These are phyloP conservation scores for Triadica sebifera DNA, from an alignment of 345 rosid genomes.

Conservation along the genomic window DNA sequence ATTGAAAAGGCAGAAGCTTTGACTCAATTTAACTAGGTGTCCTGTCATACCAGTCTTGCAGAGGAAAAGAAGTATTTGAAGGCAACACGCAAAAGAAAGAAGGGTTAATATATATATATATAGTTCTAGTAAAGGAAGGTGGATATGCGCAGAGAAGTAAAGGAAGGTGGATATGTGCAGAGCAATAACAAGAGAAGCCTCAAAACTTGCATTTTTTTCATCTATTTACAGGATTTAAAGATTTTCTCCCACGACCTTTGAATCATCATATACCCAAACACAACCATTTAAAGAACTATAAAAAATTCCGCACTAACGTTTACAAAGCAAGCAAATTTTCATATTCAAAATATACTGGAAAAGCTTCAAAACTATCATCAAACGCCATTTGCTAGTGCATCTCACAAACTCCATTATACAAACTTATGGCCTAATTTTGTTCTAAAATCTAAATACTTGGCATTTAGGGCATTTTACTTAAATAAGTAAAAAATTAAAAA, in stretches of 20 bases:
- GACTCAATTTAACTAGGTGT: slow-evolving; percentile 72
- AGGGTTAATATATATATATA: background rate
- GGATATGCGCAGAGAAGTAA: too few relatives aligned
- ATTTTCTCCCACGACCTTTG: background rate
- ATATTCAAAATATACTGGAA: background rate
- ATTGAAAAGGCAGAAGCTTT: slow-evolving; percentile 93
- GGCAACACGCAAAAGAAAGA: background rate
- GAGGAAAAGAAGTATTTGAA: slow-evolving; percentile 3
- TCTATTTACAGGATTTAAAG: background rate
- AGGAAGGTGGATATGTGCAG: background rate
- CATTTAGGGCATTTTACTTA: too few relatives aligned
- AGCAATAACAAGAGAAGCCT: background rate
- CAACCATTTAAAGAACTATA: background rate
- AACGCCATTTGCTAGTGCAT: background rate
- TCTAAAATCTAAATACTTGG: slow-evolving; percentile 7
- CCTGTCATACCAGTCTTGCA: slow-evolving; percentile 59
- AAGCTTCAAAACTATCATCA: background rate
- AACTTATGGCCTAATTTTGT: background rate
- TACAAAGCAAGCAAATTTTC: background rate
- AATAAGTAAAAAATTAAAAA: too few relatives aligned
- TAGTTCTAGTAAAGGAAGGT: background rate
- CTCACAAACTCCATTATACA: slow-evolving; percentile 5
- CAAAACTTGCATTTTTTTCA: background rate
- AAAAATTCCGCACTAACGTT: background rate
- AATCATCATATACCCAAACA: background rate